These are phyloP conservation scores for Phialophora verrucosa DNA, from an alignment of 2,329 filamentous ascomycete species.

Conservation along the genomic window DNA sequence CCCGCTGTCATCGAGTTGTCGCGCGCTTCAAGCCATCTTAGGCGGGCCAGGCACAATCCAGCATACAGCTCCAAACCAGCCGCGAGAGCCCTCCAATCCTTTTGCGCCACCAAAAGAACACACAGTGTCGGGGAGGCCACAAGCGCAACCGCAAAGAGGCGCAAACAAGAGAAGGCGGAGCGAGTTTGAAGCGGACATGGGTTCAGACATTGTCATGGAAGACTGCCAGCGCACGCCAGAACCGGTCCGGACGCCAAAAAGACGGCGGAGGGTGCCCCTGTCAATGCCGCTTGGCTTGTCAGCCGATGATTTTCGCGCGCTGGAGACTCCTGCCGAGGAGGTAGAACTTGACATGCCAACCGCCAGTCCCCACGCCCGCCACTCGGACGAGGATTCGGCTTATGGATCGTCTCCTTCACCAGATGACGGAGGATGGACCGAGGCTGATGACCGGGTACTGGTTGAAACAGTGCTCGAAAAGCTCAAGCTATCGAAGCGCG, in stretches of 20 bases:
- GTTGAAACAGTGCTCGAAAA: slow-evolving; percentile 53
- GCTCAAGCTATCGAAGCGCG: slow-evolving; percentile 49
- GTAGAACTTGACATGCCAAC: slow-evolving; percentile 33
- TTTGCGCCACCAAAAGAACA: slow-evolving; percentile 23
- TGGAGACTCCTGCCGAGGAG: slow-evolving; percentile 41
- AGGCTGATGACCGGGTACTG: slow-evolving; percentile 51
- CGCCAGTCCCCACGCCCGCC: slow-evolving; percentile 25
- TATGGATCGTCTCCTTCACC: slow-evolving; percentile 30
- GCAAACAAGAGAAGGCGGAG: slow-evolving; percentile 50
- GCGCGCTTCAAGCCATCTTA: slow-evolving; percentile 39
- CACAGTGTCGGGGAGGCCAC: slow-evolving; percentile 29
- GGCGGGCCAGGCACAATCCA: slow-evolving; percentile 41
- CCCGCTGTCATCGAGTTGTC: slow-evolving; percentile 43
- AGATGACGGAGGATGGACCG: slow-evolving; percentile 44
- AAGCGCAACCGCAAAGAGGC: slow-evolving; percentile 42
- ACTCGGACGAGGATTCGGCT: slow-evolving; percentile 30
- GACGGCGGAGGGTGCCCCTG: slow-evolving; percentile 49
- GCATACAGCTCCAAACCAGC: slow-evolving; percentile 42
- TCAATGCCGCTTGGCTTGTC: slow-evolving; percentile 53
- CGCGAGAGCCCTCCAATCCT: slow-evolving; percentile 41
- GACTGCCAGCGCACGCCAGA: slow-evolving; percentile 30
- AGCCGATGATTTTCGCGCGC: slow-evolving; percentile 51
- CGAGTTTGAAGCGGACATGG: slow-evolving; percentile 40
- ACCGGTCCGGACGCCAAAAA: slow-evolving; percentile 50
- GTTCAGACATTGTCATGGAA: slow-evolving; percentile 33